Base-by-base conservation (phyloP, 768 basidiomycete genomes). In the Glaciozyma martinii region DNA sequence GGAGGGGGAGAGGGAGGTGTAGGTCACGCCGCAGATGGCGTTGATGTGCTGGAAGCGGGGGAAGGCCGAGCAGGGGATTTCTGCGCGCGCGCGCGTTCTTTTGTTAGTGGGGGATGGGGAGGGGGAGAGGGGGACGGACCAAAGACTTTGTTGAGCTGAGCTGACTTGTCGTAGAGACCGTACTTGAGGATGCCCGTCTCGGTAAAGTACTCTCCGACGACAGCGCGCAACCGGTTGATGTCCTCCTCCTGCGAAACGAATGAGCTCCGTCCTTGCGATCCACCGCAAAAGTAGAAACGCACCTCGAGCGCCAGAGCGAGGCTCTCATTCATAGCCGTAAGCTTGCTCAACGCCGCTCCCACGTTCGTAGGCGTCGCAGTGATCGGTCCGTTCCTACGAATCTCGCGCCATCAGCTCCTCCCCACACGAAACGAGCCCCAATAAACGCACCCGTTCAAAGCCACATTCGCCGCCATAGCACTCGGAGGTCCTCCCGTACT, bases 41-140 rank as follows among this genome's bases (percentile, higher is more conserved):
- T 70, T 66, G 52, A 70, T 62, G 47, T 70, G 65, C 21, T 61
- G 62, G 25, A 70, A 70, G 16, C 68, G 65, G 1, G 68, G 68
- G 53, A 61, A 66, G 33, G 68, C 65, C 13, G 68, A 66, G 30
- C 62, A 66, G 42, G 68, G 68, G 27, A 70, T 70, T 25, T 70
- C 68, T 70, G 61, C 37, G 46, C 19, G 18, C 54, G 37, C 25
- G 25, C 2, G 23, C 15, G 1, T n/a, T 7, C 54, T 47, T 13
- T 13, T 18, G 1, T 18, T 0, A 13, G 3, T 46, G n/a, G 44
- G 29, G 25, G 13, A 27, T 15, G 1, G 30, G 52, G 27, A 9
- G 21, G 3, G 4, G 37, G 2, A 40, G 43, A 33, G 3, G 5
- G 6, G 15, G 42, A 61, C 56, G 25, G 21, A 63, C 68, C 68